Base-by-base conservation (phyloP, 73 alveolate genomes). In the Stentor roeselii region DNA sequence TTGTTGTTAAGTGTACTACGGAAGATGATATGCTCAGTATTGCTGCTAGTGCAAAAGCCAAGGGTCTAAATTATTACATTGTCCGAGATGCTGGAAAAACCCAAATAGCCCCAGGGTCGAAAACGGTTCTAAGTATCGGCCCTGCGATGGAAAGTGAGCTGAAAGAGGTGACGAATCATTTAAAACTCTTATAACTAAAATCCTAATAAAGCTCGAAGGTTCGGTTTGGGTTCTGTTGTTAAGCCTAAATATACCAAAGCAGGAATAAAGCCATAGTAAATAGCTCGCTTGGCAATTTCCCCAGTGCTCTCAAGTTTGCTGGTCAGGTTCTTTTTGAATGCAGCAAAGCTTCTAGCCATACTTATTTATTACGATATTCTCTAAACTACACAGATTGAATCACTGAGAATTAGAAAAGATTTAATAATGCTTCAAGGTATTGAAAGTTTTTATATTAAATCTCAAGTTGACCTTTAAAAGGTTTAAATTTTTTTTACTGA, bases 31-130 rank as follows among this genome's bases (percentile, higher is more conserved):
- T 97, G 92, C 50, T 75, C 34, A 88, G 86, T 30, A 85, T 93
- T 3, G 76, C 88, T 34, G 92, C 88, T 36, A 59, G 88, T 86
- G 97, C 98, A 41, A 89, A 91, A 74, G 88, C 89, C 35, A 76
- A 75, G 15, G 89, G 93, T 11, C 75, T 97, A 0, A 93, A 93
- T 39, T 78, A 91, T 35, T 94, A 95, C 82, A 75, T 94, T 39
- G 98, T 96, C 35, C 90, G 93, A 32, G 99, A 97, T 94, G 99
- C 99, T 27, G 99, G 99, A 36, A 78, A 86, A 39, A 97, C 99
- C 21, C 94, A 97, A 88, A 95, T 97, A 36, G 97, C 92, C 35
- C 98, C 98, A 30, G 98, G 98, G 32, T 90, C 97, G 41, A 86
- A 86, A 60, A 97, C 99, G 34, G 99, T 97, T 21, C 82, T 92